Evolutionary conservation across 1,284 basidiomycete genomes (phyloP).

Genomic region (Cryptococcus hybrid): DNA sequence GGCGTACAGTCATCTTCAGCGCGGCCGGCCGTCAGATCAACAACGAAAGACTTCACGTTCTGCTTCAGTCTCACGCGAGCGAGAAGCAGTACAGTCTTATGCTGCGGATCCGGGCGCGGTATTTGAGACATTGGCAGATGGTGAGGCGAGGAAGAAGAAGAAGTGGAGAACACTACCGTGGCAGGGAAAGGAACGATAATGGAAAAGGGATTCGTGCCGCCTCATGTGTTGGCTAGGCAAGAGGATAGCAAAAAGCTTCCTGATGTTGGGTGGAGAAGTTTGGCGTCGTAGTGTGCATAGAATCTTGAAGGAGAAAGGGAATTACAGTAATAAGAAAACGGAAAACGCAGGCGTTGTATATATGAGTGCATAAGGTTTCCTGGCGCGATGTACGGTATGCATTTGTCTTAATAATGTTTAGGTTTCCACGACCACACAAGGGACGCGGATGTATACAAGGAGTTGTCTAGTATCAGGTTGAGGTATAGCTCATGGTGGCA

Average conservation of each 20-base stretch:
- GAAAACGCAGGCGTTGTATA: no score
- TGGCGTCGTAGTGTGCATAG: no score
- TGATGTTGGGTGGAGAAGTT: neutral
- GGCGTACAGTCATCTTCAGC: neutral
- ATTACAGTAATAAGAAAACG: no score
- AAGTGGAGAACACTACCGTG: conserved; percentile 20
- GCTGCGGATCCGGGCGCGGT: conserved; percentile 39
- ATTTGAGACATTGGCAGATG: conserved; percentile 38
- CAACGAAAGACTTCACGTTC: conserved; percentile 12
- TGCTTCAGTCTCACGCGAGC: conserved; percentile 31
- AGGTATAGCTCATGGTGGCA: no score
- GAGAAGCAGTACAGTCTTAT: conserved; percentile 30
- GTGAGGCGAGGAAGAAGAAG: conserved; percentile 21
- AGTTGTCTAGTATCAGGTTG: no score
- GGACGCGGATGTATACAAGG: no score
- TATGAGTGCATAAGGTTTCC: no score
- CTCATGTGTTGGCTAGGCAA: conserved; percentile 37
- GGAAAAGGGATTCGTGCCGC: conserved; percentile 37
- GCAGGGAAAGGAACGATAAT: conserved; percentile 25
- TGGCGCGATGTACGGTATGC: no score
- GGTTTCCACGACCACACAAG: no score
- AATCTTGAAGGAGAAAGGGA: no score
- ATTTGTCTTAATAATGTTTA: neutral
- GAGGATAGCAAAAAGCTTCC: conserved; percentile 11
- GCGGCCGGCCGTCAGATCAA: conserved; percentile 2